Base-by-base conservation (phyloP, 2,329 filamentous ascomycete species). In the Chaetothyriales sp. region DNA sequence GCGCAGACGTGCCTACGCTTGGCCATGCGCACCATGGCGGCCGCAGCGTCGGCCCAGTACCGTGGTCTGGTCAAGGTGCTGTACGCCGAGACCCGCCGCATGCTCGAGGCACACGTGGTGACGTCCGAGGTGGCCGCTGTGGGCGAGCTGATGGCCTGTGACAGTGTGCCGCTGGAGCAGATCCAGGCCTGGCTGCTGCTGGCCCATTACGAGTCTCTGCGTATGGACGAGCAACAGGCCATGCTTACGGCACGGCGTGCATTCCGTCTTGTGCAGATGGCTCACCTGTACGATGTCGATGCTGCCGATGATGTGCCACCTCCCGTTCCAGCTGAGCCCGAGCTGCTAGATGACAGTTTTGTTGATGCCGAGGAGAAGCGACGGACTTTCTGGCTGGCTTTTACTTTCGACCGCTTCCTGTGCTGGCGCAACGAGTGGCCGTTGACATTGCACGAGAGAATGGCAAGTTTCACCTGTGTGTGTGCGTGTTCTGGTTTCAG, bases 331-430 rank as follows among this genome's bases (percentile, higher is more conserved):
- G 5, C 26, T 9, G 9, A 28, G 5, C 5, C 5, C 26, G 5
- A 5, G 5, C 26, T 5, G 26, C 9, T 9, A 5, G 18, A 10
- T 8, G 43, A 44, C 5, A 58, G 60, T n/a, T 64, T 58, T 53
- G 57, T 62, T 8, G 60, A 63, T n/a, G 54, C 59, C 7, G 67
- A 69, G 52, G 62, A 67, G 51, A 62, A 59, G 43, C 52, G 67
- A 12, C 53, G 67, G n/a, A 64, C 63, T 0, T 70, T 69, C 53
- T 70, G 67, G 67, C 62, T 69, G 61, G 67, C 66, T 0, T 69
- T 66, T 49, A 61, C 58, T 10, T 52, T 70, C 15, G 67, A 70
- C 55, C 64, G 62, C 0, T 64, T 68, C 36, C 56, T 63, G n/a
- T 63, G 63, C 47, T 60, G 66, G 4, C 59, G 61, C 12, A 62